Percentiles rank a stretch among this genome's conserved stretches.
phyloP scores from a whole-genome alignment of 768 basidiomycete genomes.

The Psilocybe sp. region DNA sequence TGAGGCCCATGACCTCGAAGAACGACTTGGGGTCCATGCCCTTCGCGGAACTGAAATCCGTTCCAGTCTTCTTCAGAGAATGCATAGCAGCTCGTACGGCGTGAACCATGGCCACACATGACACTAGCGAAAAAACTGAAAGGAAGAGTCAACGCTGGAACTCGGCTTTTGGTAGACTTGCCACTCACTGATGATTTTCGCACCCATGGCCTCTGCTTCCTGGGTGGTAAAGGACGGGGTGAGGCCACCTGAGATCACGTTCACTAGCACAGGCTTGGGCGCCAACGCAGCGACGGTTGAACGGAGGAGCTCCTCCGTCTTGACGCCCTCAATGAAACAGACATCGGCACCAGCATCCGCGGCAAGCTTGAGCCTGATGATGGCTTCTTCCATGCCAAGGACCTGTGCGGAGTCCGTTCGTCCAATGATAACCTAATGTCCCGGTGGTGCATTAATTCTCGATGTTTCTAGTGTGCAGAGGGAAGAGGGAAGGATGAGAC shows the following conservation, averaged over 20 bases:
- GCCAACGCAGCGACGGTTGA: slow-evolving; percentile 64
- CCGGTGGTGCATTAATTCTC: neutral
- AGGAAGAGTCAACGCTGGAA: neutral
- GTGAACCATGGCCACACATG: slow-evolving; percentile 74
- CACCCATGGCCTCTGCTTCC: slow-evolving; percentile 68
- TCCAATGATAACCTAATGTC: slow-evolving; percentile 66
- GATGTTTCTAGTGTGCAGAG: neutral
- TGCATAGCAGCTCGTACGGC: slow-evolving; percentile 78
- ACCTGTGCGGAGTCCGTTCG: slow-evolving; percentile 79
- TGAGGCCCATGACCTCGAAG: slow-evolving; percentile 73
- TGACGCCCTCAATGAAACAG: slow-evolving; percentile 80
- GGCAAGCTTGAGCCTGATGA: slow-evolving; percentile 63
- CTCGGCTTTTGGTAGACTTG: neutral
- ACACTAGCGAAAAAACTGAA: slow-evolving; percentile 72
- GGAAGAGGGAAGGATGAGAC: neutral
- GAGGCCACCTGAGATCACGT: slow-evolving; percentile 76
- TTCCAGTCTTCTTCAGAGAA: slow-evolving; percentile 73
- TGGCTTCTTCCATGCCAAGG: slow-evolving; percentile 75
- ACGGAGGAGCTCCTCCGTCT: slow-evolving; percentile 60
- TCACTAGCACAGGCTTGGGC: slow-evolving; percentile 75
- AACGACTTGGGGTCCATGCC: slow-evolving; percentile 79
- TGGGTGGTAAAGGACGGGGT: slow-evolving; percentile 71
- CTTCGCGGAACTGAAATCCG: slow-evolving; percentile 55
- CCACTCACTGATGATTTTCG: slow-evolving; percentile 72
- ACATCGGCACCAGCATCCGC: slow-evolving; percentile 75